A percentile compares a stretch with the other conserved stretches of the same genome.
Evolutionary conservation across 129 eudicot genomes (phyloP).

Genomic region (Heracleum sosnowskyi): DNA sequence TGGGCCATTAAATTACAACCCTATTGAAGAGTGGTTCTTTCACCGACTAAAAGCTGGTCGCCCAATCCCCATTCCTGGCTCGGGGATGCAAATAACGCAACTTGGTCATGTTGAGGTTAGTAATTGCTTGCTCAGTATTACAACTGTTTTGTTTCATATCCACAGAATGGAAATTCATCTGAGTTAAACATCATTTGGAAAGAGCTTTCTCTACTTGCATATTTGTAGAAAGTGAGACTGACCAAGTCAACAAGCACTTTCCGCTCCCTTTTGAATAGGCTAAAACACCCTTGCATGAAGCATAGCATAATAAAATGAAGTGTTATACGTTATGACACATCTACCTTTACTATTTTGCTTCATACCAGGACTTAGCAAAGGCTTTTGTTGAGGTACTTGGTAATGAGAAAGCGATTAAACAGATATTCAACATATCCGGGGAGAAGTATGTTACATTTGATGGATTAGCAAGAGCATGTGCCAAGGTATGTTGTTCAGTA

Average conservation of each 20-base stretch:
- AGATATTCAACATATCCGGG: slow-evolving; percentile 86
- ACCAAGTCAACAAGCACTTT: background rate
- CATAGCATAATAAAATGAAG: background rate
- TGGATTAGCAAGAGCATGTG: slow-evolving; percentile 97
- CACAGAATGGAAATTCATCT: background rate
- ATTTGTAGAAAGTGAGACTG: background rate
- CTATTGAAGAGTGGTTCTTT: slow-evolving; percentile 98
- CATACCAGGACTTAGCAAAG: slow-evolving; percentile 71
- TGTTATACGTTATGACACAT: background rate
- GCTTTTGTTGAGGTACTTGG: slow-evolving; percentile 83
- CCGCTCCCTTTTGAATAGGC: background rate
- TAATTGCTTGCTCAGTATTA: background rate
- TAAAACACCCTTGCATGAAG: background rate
- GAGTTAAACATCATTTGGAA: background rate
- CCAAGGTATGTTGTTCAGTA: slow-evolving; percentile 47
- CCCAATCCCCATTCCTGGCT: slow-evolving; percentile 89
- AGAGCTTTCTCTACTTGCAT: background rate
- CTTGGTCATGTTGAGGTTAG: slow-evolving; percentile 97
- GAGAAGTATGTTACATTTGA: slow-evolving; percentile 94
- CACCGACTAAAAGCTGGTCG: slow-evolving; percentile 92
- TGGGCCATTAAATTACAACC: slow-evolving; percentile 97
- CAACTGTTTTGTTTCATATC: background rate
- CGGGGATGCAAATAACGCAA: slow-evolving; percentile 84
- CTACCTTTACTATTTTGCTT: background rate
- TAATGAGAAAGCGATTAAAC: slow-evolving; percentile 81